Evolutionary conservation across 2,329 filamentous ascomycete species (phyloP).

Genomic region (Cladosporium halotolerans): DNA sequence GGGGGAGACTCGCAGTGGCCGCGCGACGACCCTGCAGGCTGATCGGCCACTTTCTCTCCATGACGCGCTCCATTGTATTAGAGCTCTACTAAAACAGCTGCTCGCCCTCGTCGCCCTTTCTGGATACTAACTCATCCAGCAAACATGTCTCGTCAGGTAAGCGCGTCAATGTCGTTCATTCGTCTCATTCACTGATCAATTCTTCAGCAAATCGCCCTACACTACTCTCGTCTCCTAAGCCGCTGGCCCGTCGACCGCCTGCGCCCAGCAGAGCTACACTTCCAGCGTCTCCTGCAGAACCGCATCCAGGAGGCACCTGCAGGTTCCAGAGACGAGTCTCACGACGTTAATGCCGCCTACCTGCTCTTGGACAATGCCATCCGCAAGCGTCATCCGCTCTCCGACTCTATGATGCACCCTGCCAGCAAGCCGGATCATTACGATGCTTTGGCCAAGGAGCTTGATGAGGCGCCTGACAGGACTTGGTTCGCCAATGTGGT

Average conservation of each 20-base stretch:
- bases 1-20: neutral
- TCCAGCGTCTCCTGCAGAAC: constrained; percentile 38
- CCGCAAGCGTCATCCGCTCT: constrained; percentile 44
- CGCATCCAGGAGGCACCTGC: constrained; percentile 33
- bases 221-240: constrained; percentile 45
- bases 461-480: constrained; percentile 47
- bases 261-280: constrained; percentile 37
- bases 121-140: neutral
- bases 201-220: constrained; percentile 33
- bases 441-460: constrained; percentile 45
- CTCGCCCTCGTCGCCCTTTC: neutral
- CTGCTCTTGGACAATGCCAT: constrained; percentile 56
- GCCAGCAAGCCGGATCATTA: constrained; percentile 48
- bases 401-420: constrained; percentile 43
- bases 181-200: constrained; percentile 6
- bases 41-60: neutral
- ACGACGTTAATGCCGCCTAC: constrained; percentile 53
- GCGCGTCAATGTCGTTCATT: too few relatives aligned
- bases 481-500: constrained; percentile 40
- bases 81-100: neutral
- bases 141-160: constrained; percentile 24
- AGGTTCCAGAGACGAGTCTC: constrained; percentile 31
- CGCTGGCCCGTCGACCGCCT: constrained; percentile 47
- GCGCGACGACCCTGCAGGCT: constrained; percentile 2
- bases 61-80: neutral